Conservation (phyloP, 2,329 filamentous ascomycete genomes). For the Diplodia scrobiculata region DNA sequence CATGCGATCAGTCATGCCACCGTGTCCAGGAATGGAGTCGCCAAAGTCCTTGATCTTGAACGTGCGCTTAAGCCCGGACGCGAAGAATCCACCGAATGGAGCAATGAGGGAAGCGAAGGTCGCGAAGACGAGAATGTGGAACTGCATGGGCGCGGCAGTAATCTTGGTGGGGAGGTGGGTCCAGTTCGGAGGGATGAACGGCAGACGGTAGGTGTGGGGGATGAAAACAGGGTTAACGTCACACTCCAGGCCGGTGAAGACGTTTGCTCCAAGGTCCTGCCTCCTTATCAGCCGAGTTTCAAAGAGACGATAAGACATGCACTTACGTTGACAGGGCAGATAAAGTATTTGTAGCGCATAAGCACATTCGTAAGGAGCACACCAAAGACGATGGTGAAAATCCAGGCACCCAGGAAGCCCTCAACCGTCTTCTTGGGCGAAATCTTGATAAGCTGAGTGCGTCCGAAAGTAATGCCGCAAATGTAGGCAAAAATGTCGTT, state of each 20-base stretch:
- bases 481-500: slow-evolving; percentile 99
- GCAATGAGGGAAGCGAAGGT: slow-evolving; percentile 96
- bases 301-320: not conserved
- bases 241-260: slow-evolving; percentile 88
- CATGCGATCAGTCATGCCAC: slow-evolving; percentile 98
- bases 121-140: slow-evolving; percentile 86
- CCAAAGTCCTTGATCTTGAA: slow-evolving; percentile 99
- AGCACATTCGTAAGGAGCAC: slow-evolving; percentile 79
- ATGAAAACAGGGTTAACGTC: slow-evolving; percentile 89
- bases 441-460: slow-evolving; percentile 94
- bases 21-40: slow-evolving; percentile 94
- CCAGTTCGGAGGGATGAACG: slow-evolving; percentile 58
- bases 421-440: slow-evolving; percentile 99
- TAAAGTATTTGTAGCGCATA: slow-evolving; percentile 93
- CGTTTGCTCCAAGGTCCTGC: slow-evolving; percentile 82
- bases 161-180: slow-evolving; percentile 73
- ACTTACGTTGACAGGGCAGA: slow-evolving; percentile 85
- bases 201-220: slow-evolving; percentile 71
- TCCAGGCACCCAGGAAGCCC: slow-evolving; percentile 93
- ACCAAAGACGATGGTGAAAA: slow-evolving; percentile 88
- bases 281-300: slow-evolving; percentile 17
- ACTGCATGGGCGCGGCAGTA: slow-evolving; percentile 82
- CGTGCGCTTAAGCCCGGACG: slow-evolving; percentile 92
- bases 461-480: slow-evolving; percentile 93
- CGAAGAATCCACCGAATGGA: slow-evolving; percentile 97